These are phyloP conservation scores for Cicer chorassanicum DNA, from an alignment of 306 rosid species.

Conservation along the genomic window DNA sequence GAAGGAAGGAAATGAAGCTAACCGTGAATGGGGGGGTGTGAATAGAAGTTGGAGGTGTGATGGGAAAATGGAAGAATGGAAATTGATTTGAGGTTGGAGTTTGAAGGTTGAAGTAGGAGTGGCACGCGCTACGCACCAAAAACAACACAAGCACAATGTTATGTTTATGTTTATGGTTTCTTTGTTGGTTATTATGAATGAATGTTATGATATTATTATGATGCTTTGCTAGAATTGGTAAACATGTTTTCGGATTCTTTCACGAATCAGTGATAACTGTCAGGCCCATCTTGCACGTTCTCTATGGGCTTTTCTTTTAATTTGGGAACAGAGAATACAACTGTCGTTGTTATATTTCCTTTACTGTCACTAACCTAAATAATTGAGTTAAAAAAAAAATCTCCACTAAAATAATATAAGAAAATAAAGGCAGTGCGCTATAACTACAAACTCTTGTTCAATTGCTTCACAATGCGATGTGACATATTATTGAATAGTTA, in stretches of 20 bases:
- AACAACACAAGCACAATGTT: neutral
- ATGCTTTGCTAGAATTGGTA: neutral
- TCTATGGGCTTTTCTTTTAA: neutral
- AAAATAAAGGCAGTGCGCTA: too few species aligned
- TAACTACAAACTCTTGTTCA: too few species aligned
- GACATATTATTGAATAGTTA: too few species aligned
- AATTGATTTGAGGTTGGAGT: conserved; percentile 17
- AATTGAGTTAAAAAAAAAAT: too few species aligned
- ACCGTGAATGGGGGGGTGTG: conserved; percentile 37
- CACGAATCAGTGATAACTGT: neutral
- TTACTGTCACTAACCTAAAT: too few species aligned
- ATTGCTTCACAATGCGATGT: too few species aligned
- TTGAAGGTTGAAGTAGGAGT: conserved; percentile 36
- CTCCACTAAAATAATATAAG: too few species aligned
- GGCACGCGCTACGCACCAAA: conserved; percentile 38
- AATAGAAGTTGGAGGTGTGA: conserved; percentile 17
- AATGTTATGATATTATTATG: neutral
- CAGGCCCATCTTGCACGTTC: conserved; percentile 20
- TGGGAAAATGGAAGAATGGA: neutral
- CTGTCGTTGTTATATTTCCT: too few species aligned
- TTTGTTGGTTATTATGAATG: too few species aligned
- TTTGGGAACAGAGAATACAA: neutral
- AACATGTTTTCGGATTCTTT: conserved; percentile 14
- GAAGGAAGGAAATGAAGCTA: conserved; percentile 34
- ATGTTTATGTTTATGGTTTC: too few species aligned